These are phyloP conservation scores for Lonicera japonica DNA, from an alignment of 129 eudicot genomes.

Conservation along the genomic window DNA sequence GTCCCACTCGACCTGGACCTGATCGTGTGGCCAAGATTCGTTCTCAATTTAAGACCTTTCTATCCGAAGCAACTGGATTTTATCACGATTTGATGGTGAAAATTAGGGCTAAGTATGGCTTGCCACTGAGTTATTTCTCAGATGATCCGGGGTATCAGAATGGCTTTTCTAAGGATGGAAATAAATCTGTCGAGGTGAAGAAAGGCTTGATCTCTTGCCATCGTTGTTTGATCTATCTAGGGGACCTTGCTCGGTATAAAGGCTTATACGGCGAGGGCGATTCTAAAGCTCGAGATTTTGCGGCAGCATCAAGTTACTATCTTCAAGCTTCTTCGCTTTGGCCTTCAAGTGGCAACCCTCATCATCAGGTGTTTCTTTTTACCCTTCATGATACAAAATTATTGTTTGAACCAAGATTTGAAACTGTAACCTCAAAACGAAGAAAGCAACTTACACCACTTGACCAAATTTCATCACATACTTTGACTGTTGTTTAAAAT, in stretches of 20 bases:
- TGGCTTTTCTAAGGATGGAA: slow-evolving; percentile 45
- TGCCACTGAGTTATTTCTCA: slow-evolving; percentile 53
- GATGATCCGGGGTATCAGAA: slow-evolving; percentile 51
- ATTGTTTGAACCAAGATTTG: no score
- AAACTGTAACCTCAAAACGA: no score
- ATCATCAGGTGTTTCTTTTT: slow-evolving; percentile 71
- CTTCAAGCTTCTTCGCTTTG: slow-evolving; percentile 73
- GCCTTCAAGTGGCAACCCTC: slow-evolving; percentile 94
- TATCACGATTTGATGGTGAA: slow-evolving; percentile 92
- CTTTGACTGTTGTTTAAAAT: no score
- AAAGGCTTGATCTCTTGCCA: slow-evolving; percentile 84
- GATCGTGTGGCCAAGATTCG: slow-evolving; percentile 76
- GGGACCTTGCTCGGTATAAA: slow-evolving; percentile 97
- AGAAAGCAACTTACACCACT: no score
- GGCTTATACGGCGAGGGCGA: slow-evolving; percentile 92
- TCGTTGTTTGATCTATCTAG: slow-evolving; percentile 85
- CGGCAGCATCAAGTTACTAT: slow-evolving; percentile 82
- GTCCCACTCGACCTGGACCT: slow-evolving; percentile 48
- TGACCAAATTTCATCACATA: no score
- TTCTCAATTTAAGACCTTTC: slow-evolving; percentile 81
- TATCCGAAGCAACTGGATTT: slow-evolving; percentile 94
- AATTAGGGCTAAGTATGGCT: slow-evolving; percentile 82
- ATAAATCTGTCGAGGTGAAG: slow-evolving; percentile 45
- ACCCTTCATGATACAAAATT: no score
- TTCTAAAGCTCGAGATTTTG: slow-evolving; percentile 76